Conservation (phyloP, 371 early-diverging fungal species). For the Cokeromyces recurvatus region DNA sequence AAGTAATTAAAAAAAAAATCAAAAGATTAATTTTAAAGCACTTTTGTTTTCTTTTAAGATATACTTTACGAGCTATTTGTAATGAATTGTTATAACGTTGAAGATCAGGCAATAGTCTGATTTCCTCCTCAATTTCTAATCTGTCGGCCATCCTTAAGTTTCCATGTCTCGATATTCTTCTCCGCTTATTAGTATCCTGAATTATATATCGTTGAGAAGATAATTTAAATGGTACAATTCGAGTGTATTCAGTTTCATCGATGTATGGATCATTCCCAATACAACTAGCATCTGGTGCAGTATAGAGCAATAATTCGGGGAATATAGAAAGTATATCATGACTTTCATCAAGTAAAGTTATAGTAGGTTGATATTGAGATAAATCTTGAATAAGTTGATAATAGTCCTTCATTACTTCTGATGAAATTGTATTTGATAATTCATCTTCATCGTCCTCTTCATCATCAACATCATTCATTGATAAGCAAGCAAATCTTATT, state of each 20-base stretch:
- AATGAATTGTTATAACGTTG: conserved; percentile 15
- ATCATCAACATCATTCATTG: conserved; percentile 6
- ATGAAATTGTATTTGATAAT: not conserved
- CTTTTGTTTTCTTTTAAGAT: no score
- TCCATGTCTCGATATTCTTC: conserved; percentile 21
- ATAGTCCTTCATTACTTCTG: conserved; percentile 12
- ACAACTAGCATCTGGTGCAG: conserved; percentile 39
- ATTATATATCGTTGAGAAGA: conserved; percentile 44
- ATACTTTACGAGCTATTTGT: conserved; percentile 13
- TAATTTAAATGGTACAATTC: conserved; percentile 34
- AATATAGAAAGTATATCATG: conserved; percentile 30
- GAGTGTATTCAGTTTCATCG: conserved; percentile 38
- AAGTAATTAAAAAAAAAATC: conserved; percentile 1
- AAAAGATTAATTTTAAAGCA: no score
- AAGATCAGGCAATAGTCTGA: conserved; percentile 12
- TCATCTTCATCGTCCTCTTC: conserved; percentile 8
- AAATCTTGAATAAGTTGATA: conserved; percentile 12
- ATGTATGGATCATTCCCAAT: conserved; percentile 43
- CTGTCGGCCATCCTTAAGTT: no score
- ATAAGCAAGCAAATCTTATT: no score
- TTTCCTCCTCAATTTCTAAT: no score
- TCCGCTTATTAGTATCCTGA: no score
- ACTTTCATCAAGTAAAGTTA: conserved; percentile 3
- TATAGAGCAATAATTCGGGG: conserved; percentile 38
- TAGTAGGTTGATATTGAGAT: conserved; percentile 13